Percentiles rank a stretch among this genome's conserved stretches.
phyloP scores from a whole-genome alignment of 495 filamentous ascomycete species.

The Tetracladium marchalianum region DNA sequence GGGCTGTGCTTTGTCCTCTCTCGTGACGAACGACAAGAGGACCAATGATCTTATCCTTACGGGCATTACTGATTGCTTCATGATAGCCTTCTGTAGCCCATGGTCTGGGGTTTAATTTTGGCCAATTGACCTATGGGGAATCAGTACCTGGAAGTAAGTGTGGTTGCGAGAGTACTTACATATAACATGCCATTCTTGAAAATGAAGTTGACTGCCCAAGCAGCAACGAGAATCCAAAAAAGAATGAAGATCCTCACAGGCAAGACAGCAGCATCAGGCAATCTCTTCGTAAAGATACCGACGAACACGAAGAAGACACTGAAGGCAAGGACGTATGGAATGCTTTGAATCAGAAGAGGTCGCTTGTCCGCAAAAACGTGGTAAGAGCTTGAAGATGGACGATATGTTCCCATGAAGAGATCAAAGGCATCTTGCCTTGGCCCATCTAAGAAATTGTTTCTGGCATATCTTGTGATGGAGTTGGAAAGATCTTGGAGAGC shows the following conservation, averaged over 20 bases:
- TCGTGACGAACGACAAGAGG: constrained; percentile 62
- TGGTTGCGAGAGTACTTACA: constrained; percentile 44
- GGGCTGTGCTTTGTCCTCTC: constrained; percentile 64
- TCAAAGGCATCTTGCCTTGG: constrained; percentile 93
- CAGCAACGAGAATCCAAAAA: constrained; percentile 59
- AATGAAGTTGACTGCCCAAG: constrained; percentile 66
- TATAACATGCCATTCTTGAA: constrained; percentile 79
- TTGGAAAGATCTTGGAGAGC: constrained; percentile 74
- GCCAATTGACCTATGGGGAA: constrained; percentile 83
- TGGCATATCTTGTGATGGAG: constrained; percentile 72
- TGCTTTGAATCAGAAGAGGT: constrained; percentile 74
- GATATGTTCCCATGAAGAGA: constrained; percentile 78
- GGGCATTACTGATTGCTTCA: constrained; percentile 68
- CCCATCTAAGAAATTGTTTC: constrained; percentile 88
- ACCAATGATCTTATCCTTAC: constrained; percentile 68
- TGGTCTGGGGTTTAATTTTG: constrained; percentile 78
- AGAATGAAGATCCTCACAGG: constrained; percentile 69
- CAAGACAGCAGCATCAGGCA: constrained; percentile 60
- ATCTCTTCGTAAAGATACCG: constrained; percentile 56
- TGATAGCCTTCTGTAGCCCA: constrained; percentile 82
- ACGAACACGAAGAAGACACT: constrained; percentile 81
- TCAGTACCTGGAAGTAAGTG: constrained; percentile 9
- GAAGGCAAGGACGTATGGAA: constrained; percentile 83
- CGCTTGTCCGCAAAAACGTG: constrained; percentile 75
- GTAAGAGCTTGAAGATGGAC: constrained; percentile 50